Conservation (phyloP, 805 yeast genomes). For the Candida cerambycidarum region DNA sequence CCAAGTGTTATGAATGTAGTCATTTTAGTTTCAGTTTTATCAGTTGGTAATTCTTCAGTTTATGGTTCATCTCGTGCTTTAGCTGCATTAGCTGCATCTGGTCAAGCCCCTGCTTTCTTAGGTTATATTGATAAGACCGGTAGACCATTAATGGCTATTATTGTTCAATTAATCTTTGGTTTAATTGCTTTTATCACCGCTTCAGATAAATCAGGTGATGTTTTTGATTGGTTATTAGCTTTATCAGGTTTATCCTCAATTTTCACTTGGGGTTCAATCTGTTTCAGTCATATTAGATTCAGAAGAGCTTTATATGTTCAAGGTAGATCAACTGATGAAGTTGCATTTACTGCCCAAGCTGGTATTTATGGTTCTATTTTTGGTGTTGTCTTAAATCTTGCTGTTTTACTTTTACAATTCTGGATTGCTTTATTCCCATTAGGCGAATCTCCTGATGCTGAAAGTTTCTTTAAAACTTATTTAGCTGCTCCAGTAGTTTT, state of each 20-base stretch:
- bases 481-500: conserved; percentile 64
- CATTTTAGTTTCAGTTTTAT: conserved; percentile 39
- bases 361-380: conserved; percentile 69
- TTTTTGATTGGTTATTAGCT: conserved; percentile 50
- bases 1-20: conserved; percentile 43
- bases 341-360: conserved; percentile 62
- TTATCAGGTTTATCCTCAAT: conserved; percentile 48
- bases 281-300: conserved; percentile 44
- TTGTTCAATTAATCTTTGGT: conserved; percentile 40
- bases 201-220: conserved; percentile 34
- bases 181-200: conserved; percentile 47
- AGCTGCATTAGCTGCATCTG: conserved; percentile 46
- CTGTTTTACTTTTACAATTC: conserved; percentile 73
- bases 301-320: conserved; percentile 62
- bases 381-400: conserved; percentile 56
- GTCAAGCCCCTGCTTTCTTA: conserved; percentile 44
- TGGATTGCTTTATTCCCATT: conserved; percentile 80
- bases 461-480: conserved; percentile 62
- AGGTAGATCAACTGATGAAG: conserved; percentile 68
- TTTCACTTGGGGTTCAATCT: conserved; percentile 52
- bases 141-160: conserved; percentile 48
- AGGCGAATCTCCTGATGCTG: conserved; percentile 45
- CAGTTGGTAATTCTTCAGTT: conserved; percentile 45
- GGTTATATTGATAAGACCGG: conserved; percentile 51
- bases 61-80: conserved; percentile 43